Percentiles rank a stretch among this genome's conserved stretches.
phyloP scores from a whole-genome alignment of 148 eudicot genomes.

The Beta vulgaris region DNA sequence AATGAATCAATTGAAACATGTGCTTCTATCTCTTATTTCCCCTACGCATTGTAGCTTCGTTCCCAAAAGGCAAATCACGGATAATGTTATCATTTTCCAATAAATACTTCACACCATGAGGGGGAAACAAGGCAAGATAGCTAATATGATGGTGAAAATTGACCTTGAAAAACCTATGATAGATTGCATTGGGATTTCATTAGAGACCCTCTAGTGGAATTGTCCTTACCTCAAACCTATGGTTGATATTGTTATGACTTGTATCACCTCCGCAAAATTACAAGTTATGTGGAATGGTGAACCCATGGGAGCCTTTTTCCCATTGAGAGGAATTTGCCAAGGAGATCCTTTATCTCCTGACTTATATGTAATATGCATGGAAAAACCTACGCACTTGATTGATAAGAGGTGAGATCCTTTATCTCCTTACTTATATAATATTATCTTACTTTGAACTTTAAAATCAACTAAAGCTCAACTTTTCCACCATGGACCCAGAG shows the following conservation, averaged over 20 bases:
- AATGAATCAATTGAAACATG: too few relatives aligned
- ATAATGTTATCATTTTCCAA: background rate
- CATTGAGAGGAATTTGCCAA: background rate
- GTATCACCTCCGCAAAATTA: background rate
- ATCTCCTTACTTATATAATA: too few relatives aligned
- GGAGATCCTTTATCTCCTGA: background rate
- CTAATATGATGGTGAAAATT: too few relatives aligned
- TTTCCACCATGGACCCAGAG: too few relatives aligned
- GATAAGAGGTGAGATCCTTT: too few relatives aligned
- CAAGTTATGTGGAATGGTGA: background rate
- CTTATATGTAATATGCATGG: background rate
- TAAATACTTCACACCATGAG: too few relatives aligned
- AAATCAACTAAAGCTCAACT: too few relatives aligned
- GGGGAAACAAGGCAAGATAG: too few relatives aligned
- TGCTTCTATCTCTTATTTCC: too few relatives aligned
- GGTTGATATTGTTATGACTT: background rate
- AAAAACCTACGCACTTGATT: background rate
- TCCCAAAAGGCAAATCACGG: background rate
- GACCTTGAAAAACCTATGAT: background rate
- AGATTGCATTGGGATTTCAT: background rate
- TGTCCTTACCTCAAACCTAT: background rate
- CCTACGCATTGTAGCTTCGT: too few relatives aligned
- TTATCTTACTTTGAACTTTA: too few relatives aligned
- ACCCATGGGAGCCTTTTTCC: background rate
- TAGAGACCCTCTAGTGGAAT: background rate